Evolutionary conservation across 345 rosid species (phyloP).

Genomic region (Syzygium aromaticum): DNA sequence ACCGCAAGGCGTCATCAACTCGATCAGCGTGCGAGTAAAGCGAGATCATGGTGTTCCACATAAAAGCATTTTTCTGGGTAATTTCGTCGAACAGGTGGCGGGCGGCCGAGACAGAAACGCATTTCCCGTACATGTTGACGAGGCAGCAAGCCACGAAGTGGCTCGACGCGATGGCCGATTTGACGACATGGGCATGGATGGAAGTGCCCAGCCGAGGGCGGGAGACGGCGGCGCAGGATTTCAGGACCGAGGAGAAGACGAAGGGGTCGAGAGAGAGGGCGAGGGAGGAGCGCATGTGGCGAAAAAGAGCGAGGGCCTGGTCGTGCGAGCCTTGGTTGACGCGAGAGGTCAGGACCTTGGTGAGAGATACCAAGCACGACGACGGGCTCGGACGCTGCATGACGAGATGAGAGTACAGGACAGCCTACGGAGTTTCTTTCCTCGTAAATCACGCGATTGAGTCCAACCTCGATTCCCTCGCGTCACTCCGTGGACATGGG

Average conservation of each 20-base stretch:
- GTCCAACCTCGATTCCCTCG: background rate
- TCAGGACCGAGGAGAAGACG: background rate
- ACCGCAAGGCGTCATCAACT: background rate
- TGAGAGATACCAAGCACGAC: background rate
- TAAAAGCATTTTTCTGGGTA: background rate
- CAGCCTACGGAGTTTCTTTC: background rate
- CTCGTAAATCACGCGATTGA: background rate
- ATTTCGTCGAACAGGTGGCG: background rate
- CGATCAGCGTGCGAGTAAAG: background rate
- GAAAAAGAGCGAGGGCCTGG: background rate
- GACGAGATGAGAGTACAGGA: background rate
- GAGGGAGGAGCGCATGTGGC: background rate
- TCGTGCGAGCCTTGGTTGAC: background rate
- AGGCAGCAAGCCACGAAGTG: background rate
- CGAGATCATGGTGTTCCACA: background rate
- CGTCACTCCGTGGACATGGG: background rate
- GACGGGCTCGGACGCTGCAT: background rate
- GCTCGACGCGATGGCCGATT: background rate
- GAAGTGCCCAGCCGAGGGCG: background rate
- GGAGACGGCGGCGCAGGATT: background rate
- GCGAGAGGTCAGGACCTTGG: background rate
- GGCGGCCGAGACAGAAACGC: background rate
- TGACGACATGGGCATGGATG: background rate
- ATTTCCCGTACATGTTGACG: background rate
- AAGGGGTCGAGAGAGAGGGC: background rate